Evolutionary conservation across 495 filamentous ascomycete species (phyloP).

Genomic region (Neurospora sp.): DNA sequence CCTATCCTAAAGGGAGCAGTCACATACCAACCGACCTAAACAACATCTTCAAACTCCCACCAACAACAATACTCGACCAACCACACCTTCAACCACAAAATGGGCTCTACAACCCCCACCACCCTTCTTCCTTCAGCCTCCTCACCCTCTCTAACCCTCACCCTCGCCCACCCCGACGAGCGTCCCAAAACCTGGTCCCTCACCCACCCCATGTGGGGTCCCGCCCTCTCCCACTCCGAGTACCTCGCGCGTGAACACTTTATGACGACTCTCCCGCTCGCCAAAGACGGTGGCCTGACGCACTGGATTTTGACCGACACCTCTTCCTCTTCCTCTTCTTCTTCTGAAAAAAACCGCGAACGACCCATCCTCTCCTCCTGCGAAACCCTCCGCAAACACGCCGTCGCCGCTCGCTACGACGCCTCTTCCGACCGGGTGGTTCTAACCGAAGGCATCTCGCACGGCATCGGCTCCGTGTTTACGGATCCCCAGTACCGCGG

Average conservation of each 20-base stretch:
- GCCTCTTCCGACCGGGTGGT: conserved; percentile 15
- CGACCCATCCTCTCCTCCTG: conserved; percentile 70
- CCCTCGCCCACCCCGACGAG: conserved; percentile 58
- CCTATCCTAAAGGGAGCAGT: too few relatives aligned
- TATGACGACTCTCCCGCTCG: conserved; percentile 55
- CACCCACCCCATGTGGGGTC: conserved; percentile 65
- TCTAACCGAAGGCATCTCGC: conserved; percentile 56
- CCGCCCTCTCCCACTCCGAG: conserved; percentile 49
- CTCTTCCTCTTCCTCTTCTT: not conserved
- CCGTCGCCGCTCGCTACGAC: conserved; percentile 27
- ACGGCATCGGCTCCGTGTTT: conserved; percentile 84
- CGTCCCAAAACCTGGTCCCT: conserved; percentile 50
- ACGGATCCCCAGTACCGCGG: conserved; percentile 61
- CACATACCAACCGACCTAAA: not conserved
- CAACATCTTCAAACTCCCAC: not conserved
- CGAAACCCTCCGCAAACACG: conserved; percentile 72
- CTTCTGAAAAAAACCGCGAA: not conserved
- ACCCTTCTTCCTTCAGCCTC: conserved; percentile 41
- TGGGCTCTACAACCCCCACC: conserved; percentile 15
- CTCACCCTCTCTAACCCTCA: conserved; percentile 54
- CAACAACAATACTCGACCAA: too few relatives aligned
- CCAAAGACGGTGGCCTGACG: conserved; percentile 63
- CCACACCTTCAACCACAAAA: conserved; percentile 1
- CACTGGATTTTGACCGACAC: conserved; percentile 68
- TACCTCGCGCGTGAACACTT: conserved; percentile 74